Evolutionary conservation across 23 red algal genomes (phyloP), one percentile per base, ranked within the genome.

Genomic region (Cyanidiococcus yangmingshanensis): DNA sequence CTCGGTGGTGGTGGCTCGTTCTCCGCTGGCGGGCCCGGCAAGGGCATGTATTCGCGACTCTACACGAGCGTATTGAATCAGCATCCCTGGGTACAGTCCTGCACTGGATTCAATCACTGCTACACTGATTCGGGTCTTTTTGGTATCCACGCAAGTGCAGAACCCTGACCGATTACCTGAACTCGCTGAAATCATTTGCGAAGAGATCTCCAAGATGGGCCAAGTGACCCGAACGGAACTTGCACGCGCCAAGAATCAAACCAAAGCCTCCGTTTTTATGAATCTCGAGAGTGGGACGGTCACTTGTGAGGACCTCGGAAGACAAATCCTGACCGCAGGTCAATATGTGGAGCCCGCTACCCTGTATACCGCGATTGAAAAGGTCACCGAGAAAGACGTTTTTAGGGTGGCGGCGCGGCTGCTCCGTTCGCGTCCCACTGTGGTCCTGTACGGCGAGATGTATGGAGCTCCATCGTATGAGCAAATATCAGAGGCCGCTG

Each of bases 41-140:
- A 97, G 76, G 93, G 93, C 57, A 91, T 97, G 93, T 91, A 91
- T 76, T 90, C 93, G 35, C 87, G 87, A 2, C 45, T 97, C 71
- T 97, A 90, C 54, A 88, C 93, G 16, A 79, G 85, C 57, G 74
- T 97, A 76, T 82, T 97, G 76, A 89, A 86, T 51, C 82, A 79
- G 27, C 86, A 97, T 82, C 83, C 77, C 1, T 97, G 93, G 93
- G 83, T 97, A 1, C 68, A 79, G 17, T 84, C 87, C 2, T 79
- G 81, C 24, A 76, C 77, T 25, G 85, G 87, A 37, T 90, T 91
- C 74, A 97, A 97, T 74, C 85, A 91, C 76, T 86, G 83, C 63
- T 97, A 97, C 68, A 83, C 80, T 2, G 93, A 97, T 82, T 74
- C 79, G 40, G 87, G 88, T 37, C 71, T 97, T 33, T 97, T 97